Conservation (phyloP, 306 rosid genomes). For the Coriaria nepalensis region DNA sequence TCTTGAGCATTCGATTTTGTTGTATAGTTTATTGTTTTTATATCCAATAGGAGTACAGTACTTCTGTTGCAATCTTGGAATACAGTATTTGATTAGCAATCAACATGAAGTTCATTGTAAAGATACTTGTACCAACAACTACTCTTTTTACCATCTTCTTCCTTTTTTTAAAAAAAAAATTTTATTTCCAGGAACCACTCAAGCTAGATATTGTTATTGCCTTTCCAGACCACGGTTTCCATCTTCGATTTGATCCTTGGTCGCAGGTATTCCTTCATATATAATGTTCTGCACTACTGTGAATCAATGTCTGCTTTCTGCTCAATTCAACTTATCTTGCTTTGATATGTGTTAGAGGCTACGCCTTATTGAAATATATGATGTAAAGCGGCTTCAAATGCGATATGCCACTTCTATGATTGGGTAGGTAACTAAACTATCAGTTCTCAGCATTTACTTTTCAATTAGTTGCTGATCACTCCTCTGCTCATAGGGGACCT, state of each 20-base stretch:
- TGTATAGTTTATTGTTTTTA: too few relatives aligned
- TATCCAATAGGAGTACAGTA: too few relatives aligned
- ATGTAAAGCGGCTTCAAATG: slow-evolving; percentile 93
- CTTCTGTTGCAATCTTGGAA: too few relatives aligned
- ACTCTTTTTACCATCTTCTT: slow-evolving; percentile 5
- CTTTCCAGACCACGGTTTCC: slow-evolving; percentile 97
- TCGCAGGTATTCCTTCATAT: slow-evolving; percentile 51
- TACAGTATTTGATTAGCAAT: too few relatives aligned
- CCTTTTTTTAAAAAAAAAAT: too few relatives aligned
- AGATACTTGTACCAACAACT: not conserved
- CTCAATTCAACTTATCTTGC: slow-evolving; percentile 4
- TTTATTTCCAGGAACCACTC: slow-evolving; percentile 87
- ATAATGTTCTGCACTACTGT: not conserved
- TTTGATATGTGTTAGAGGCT: slow-evolving; percentile 44
- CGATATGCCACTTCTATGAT: slow-evolving; percentile 78
- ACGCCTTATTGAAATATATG: slow-evolving; percentile 92
- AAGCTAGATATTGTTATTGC: slow-evolving; percentile 81
- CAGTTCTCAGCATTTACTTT: not conserved
- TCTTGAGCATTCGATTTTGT: not conserved
- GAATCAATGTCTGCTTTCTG: not conserved
- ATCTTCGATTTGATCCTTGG: slow-evolving; percentile 96
- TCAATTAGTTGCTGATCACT: not conserved
- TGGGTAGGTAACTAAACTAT: slow-evolving; percentile 46
- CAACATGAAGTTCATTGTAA: not conserved
- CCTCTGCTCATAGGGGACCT: slow-evolving; percentile 51